phyloP scores from a whole-genome alignment of 441 rosid genomes.

The Mallotus japonicus region DNA sequence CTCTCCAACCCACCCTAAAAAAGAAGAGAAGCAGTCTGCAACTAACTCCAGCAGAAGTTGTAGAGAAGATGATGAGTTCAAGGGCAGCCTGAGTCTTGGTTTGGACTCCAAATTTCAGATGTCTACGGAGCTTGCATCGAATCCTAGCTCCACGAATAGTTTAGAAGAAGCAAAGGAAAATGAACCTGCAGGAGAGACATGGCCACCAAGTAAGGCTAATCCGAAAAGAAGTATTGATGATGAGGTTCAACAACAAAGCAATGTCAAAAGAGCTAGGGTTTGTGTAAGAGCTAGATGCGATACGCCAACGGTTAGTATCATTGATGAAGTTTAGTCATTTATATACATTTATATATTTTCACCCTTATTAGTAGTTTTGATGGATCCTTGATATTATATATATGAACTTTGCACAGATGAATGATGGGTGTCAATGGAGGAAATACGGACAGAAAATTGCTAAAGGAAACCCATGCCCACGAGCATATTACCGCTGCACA shows the following conservation, averaged over 20 bases:
- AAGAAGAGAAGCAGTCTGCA: conserved; percentile 39
- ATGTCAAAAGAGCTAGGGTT: conserved; percentile 78
- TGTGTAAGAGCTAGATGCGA: conserved; percentile 88
- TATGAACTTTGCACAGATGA: conserved; percentile 50
- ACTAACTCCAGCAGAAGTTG: conserved; percentile 18
- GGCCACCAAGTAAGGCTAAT: conserved; percentile 52
- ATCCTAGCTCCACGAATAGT: conserved; percentile 36
- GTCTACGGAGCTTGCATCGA: conserved; percentile 27
- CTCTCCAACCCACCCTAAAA: conserved; percentile 28
- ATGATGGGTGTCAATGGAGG: conserved; percentile 94
- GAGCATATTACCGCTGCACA: conserved; percentile 85
- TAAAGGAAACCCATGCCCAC: conserved; percentile 87
- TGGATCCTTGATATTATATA: neutral
- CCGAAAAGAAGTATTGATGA: conserved; percentile 43
- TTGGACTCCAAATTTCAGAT: conserved; percentile 37
- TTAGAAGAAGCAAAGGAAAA: conserved; percentile 37
- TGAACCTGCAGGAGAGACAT: conserved; percentile 46
- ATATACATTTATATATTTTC: neutral
- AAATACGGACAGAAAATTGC: conserved; percentile 94
- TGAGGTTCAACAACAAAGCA: conserved; percentile 54
- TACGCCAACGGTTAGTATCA: conserved; percentile 65
- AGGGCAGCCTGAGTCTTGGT: conserved; percentile 56
- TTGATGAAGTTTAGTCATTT: too few species aligned
- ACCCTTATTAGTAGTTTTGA: neutral
- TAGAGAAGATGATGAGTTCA: conserved; percentile 40